These are phyloP conservation scores for Moesziomyces aphidis DNA, from an alignment of 1,284 basidiomycete genomes.

Conservation along the genomic window DNA sequence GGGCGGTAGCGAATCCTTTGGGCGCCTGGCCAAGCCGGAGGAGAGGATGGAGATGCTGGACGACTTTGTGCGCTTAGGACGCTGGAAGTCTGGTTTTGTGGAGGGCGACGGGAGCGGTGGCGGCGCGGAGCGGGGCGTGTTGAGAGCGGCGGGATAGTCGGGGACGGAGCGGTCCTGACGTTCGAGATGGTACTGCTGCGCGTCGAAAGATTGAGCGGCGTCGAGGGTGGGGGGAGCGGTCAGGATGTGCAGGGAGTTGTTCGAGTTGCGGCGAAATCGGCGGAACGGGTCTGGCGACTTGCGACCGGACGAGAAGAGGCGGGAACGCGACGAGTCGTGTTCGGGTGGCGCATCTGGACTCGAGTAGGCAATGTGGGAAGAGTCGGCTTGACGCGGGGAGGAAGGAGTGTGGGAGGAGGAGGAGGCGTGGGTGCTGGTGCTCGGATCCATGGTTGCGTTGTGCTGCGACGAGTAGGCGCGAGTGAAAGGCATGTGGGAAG, in stretches of 20 bases:
- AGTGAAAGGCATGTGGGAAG: slow-evolving; percentile 14
- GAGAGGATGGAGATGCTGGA: slow-evolving; percentile 49
- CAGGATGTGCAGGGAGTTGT: slow-evolving; percentile 32
- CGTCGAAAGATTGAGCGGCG: slow-evolving; percentile 17
- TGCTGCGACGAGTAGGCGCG: slow-evolving; percentile 13
- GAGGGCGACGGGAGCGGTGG: slow-evolving; percentile 36
- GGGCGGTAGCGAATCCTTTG: slow-evolving; percentile 8
- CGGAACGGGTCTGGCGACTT: slow-evolving; percentile 51
- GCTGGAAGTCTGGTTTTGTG: slow-evolving; percentile 33
- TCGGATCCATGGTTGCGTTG: neutral
- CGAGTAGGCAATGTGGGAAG: slow-evolving; percentile 4
- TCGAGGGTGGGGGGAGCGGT: slow-evolving; percentile 20
- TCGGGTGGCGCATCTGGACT: slow-evolving; percentile 4
- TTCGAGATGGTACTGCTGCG: slow-evolving; percentile 8
- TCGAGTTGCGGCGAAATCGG: slow-evolving; percentile 39
- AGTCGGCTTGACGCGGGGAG: slow-evolving; percentile 4
- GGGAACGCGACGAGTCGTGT: slow-evolving; percentile 15
- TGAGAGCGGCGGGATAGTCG: slow-evolving; percentile 8
- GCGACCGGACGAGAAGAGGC: slow-evolving; percentile 41
- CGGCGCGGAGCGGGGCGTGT: slow-evolving; percentile 18
- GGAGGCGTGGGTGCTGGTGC: slow-evolving; percentile 5
- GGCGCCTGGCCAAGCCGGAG: slow-evolving; percentile 17
- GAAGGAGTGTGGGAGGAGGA: slow-evolving; percentile 4
- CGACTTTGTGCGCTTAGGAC: slow-evolving; percentile 39
- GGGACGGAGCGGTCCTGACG: slow-evolving; percentile 11